A percentile compares a stretch with the other conserved stretches of the same genome.
Evolutionary conservation across 1,139 yeast species (phyloP).

Genomic region (Nakaseomyces delphensis): DNA sequence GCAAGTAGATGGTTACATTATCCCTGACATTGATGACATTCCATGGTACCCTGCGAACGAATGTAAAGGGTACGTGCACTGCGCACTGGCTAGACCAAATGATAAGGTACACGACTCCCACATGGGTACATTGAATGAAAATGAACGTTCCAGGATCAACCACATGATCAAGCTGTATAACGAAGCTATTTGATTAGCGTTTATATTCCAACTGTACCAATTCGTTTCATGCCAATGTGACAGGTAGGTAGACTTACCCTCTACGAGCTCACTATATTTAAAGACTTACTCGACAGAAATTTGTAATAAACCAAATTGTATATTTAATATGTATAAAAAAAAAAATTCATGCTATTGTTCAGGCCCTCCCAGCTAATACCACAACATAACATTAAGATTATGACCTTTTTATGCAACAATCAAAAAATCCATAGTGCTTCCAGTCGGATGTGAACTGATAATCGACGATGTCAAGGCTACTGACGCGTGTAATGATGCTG

Average conservation of each 20-base stretch:
- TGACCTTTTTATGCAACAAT: too few relatives aligned
- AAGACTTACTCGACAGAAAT: too few relatives aligned
- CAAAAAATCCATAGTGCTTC: slow-evolving; percentile 6
- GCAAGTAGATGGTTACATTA: slow-evolving; percentile 25
- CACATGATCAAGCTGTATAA: background rate
- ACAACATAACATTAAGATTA: too few relatives aligned
- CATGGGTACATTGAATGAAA: slow-evolving; percentile 8
- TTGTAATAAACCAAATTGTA: too few relatives aligned
- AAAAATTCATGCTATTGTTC: too few relatives aligned
- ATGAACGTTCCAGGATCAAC: slow-evolving; percentile 7
- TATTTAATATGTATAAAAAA: too few relatives aligned
- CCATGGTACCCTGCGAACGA: slow-evolving; percentile 28
- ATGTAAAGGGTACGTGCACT: slow-evolving; percentile 27
- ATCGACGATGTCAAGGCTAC: slow-evolving; percentile 6
- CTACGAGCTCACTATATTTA: too few relatives aligned
- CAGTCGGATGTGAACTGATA: slow-evolving; percentile 8
- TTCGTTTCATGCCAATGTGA: too few relatives aligned
- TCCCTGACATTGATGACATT: slow-evolving; percentile 21
- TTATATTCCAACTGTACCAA: too few relatives aligned
- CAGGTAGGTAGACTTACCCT: too few relatives aligned
- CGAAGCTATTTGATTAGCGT: background rate
- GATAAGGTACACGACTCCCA: slow-evolving; percentile 8
- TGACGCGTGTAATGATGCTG: slow-evolving; percentile 6
- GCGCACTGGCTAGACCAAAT: slow-evolving; percentile 18
- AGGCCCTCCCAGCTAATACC: too few relatives aligned